Evolutionary conservation across 1,284 basidiomycete species (phyloP).

Genomic region (Leccinum fallax): DNA sequence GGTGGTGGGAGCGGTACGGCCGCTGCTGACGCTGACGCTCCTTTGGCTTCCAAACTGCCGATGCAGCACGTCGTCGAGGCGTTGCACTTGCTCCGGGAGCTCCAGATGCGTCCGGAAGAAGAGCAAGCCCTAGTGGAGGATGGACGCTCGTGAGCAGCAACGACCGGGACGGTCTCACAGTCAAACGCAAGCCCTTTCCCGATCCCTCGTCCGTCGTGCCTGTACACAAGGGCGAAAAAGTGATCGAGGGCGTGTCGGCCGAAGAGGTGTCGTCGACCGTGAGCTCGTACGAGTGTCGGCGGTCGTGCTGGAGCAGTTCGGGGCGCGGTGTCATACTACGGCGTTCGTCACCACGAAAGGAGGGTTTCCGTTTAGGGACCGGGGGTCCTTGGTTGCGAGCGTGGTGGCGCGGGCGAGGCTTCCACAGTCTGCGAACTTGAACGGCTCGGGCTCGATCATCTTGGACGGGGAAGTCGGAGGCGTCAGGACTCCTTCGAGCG

Average conservation of each 20-base stretch:
- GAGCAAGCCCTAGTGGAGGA: constrained; percentile 36
- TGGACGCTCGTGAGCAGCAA: constrained; percentile 84
- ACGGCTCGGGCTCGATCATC: no score
- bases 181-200: constrained; percentile 76
- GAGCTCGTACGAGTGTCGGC: constrained; percentile 81
- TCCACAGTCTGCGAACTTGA: constrained; percentile 33
- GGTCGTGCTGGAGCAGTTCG: constrained; percentile 77
- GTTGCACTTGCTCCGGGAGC: constrained; percentile 75
- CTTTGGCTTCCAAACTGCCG: constrained; percentile 59
- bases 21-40: constrained; percentile 37
- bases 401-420: constrained; percentile 66
- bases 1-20: constrained; percentile 25
- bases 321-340: constrained; percentile 74
- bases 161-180: constrained; percentile 49
- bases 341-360: constrained; percentile 72
- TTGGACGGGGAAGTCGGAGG: no score
- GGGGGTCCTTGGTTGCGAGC: constrained; percentile 84
- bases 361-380: constrained; percentile 85
- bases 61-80: constrained; percentile 83
- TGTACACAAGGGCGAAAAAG: constrained; percentile 87
- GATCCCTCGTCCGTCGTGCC: constrained; percentile 84
- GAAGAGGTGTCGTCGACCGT: constrained; percentile 85
- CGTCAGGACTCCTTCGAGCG: no score
- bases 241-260: constrained; percentile 93
- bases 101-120: constrained; percentile 61